Conservation (phyloP, 2,329 filamentous ascomycete genomes). For the Fusarium succisae region DNA sequence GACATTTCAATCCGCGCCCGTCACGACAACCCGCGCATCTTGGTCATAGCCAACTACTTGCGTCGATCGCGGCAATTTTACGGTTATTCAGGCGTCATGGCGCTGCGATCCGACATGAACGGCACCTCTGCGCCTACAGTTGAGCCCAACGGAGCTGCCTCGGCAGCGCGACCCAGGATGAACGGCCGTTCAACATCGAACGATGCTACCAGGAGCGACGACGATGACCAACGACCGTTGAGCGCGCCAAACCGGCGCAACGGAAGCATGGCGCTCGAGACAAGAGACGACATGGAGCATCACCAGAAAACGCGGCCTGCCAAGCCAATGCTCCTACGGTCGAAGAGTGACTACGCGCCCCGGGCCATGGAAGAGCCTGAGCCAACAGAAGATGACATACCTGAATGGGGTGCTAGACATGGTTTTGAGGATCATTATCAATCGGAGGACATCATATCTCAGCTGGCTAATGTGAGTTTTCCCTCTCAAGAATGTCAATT, state of each 20-base stretch:
- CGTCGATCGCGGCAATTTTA: constrained; percentile 27
- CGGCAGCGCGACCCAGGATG: constrained; percentile 41
- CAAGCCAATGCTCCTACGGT: constrained; percentile 64
- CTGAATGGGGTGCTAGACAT: constrained; percentile 73
- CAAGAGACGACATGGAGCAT: constrained; percentile 47
- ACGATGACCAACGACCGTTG: constrained; percentile 53
- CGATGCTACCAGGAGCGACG: constrained; percentile 39
- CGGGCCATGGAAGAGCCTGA: constrained; percentile 54
- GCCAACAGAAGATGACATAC: constrained; percentile 56
- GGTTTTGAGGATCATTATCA: constrained; percentile 94
- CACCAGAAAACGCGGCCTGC: constrained; percentile 51
- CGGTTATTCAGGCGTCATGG: constrained; percentile 44
- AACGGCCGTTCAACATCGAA: constrained; percentile 44
- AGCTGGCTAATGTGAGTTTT: constrained; percentile 78
- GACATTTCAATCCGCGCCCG: constrained; percentile 30
- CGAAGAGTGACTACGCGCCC: constrained; percentile 65
- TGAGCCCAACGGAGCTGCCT: constrained; percentile 34
- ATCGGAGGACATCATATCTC: constrained; percentile 86
- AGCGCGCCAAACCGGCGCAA: constrained; percentile 58
- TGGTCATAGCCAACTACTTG: constrained; percentile 24
- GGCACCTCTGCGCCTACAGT: constrained; percentile 43
- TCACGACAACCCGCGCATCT: constrained; percentile 39
- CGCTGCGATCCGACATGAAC: constrained; percentile 47
- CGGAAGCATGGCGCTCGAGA: constrained; percentile 39
- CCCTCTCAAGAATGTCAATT: constrained; percentile 24